These are phyloP conservation scores for Dendrobium huoshanense DNA, from an alignment of 106 monocot genomes.

Conservation along the genomic window DNA sequence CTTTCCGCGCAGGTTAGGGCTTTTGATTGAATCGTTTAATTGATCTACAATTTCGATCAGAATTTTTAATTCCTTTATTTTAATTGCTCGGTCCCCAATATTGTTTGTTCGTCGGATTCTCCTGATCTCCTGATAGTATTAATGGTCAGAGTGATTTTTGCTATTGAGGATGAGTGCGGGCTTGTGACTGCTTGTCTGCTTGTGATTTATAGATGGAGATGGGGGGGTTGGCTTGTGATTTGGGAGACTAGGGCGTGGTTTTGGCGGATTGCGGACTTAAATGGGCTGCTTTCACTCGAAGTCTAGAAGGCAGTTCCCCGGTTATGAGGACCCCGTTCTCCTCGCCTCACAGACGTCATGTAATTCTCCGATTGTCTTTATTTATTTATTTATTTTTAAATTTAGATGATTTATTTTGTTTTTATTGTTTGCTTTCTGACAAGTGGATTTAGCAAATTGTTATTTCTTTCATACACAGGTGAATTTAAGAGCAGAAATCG, in stretches of 20 bases:
- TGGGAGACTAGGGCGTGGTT: not conserved
- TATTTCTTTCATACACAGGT: too few species aligned
- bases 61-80: not conserved
- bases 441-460: too few species aligned
- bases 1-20: not conserved
- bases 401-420: not conserved
- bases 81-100: too few species aligned
- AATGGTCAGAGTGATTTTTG: too few species aligned
- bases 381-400: not conserved
- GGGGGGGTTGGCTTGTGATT: not conserved
- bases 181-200: not conserved
- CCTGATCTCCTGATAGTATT: too few species aligned
- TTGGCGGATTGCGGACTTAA: not conserved
- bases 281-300: constrained; percentile 1
- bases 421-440: not conserved
- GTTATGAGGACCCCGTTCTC: not conserved
- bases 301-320: not conserved
- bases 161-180: not conserved
- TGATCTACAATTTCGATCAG: not conserved
- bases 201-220: not conserved
- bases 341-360: constrained; percentile 2
- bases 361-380: not conserved
- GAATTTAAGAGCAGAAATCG: too few species aligned
- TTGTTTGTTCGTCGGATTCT: too few species aligned
- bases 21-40: not conserved